Percentiles rank a stretch among this genome's conserved stretches.
Conservation (phyloP, 108 stramenopile species). For the Skeletonema potamos region DNA sequence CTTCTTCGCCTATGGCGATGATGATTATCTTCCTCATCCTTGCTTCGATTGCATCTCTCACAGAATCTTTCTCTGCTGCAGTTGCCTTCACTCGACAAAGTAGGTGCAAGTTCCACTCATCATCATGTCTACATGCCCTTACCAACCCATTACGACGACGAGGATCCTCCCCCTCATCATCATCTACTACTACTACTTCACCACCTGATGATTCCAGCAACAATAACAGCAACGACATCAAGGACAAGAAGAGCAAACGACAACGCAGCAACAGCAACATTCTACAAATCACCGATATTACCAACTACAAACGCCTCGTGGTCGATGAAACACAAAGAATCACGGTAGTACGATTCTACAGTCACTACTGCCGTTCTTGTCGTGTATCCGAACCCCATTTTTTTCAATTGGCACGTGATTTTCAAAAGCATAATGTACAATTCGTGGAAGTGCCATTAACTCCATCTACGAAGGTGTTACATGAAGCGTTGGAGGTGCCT, state of each 20-base stretch:
- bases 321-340: background rate
- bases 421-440: conserved; percentile 29
- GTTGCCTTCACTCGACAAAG: background rate
- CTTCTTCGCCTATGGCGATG: background rate
- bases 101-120: background rate
- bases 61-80: background rate
- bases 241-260: too few relatives aligned
- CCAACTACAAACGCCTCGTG: conserved; percentile 9
- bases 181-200: too few relatives aligned
- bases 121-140: background rate
- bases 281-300: conserved; percentile 7
- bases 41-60: background rate
- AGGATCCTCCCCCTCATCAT: background rate
- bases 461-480: conserved; percentile 45
- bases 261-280: background rate
- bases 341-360: conserved; percentile 22
- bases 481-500: conserved; percentile 55
- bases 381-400: conserved; percentile 20
- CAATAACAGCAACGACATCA: too few relatives aligned
- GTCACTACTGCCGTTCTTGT: conserved; percentile 6
- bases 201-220: background rate
- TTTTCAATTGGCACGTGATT: conserved; percentile 2
- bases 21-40: background rate
- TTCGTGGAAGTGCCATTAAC: conserved; percentile 63
- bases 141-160: background rate